phyloP scores from a whole-genome alignment of 2,329 filamentous ascomycete genomes.

The Pseudogymnoascus sp. region DNA sequence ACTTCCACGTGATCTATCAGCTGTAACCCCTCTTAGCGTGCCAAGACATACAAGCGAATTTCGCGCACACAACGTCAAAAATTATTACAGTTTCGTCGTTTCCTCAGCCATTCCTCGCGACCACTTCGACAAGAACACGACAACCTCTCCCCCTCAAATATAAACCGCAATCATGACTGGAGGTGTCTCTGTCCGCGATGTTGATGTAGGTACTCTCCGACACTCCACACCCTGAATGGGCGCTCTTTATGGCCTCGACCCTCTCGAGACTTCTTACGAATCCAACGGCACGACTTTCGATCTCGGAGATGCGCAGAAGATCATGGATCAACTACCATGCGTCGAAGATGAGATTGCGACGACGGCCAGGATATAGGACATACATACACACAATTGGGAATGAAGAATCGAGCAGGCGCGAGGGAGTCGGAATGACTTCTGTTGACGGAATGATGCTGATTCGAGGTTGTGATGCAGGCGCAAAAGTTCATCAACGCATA shows the following conservation, averaged over 20 bases:
- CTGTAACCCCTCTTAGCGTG: background rate
- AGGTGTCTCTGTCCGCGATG: conserved; percentile 75
- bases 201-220: conserved; percentile 57
- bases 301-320: conserved; percentile 10
- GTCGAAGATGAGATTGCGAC: conserved; percentile 12
- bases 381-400: conserved; percentile 10
- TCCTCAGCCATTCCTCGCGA: conserved; percentile 11
- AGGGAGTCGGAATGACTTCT: conserved; percentile 64
- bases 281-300: conserved; percentile 10
- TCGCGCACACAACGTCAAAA: conserved; percentile 11
- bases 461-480: conserved; percentile 47
- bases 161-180: conserved; percentile 64
- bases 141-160: conserved; percentile 16
- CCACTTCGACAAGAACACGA: conserved; percentile 10
- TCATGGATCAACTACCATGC: conserved; percentile 3
- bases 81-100: conserved; percentile 2
- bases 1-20: background rate
- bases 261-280: conserved; percentile 5
- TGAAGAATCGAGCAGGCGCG: conserved; percentile 52
- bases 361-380: conserved; percentile 1
- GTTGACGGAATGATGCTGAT: conserved; percentile 68
- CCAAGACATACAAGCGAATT: conserved; percentile 12
- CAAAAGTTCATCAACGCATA: conserved; percentile 86
- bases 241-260: background rate
- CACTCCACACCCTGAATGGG: conserved; percentile 24